Conservation (phyloP, 306 rosid species). For the Benincasa hispida region DNA sequence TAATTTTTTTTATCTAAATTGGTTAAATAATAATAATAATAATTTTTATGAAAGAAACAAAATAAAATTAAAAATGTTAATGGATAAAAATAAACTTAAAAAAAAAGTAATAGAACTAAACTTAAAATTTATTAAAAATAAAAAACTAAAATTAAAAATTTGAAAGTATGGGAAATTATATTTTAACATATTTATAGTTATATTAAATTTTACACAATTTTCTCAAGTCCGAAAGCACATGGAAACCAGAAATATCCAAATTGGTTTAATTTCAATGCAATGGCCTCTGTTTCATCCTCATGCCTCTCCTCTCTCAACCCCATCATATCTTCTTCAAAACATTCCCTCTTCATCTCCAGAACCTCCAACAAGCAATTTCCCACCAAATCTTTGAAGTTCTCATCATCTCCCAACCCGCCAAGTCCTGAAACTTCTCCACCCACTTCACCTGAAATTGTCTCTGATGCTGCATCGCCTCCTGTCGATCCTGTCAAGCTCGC, state of each 20-base stretch:
- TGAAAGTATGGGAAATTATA: too few relatives aligned
- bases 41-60: too few relatives aligned
- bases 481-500: slow-evolving; percentile 58
- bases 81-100: too few relatives aligned
- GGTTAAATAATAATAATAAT: too few relatives aligned
- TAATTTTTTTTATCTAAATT: too few relatives aligned
- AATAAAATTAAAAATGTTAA: too few relatives aligned
- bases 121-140: too few relatives aligned
- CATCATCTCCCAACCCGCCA: slow-evolving; percentile 19
- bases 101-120: too few relatives aligned
- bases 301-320: slow-evolving; percentile 28
- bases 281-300: slow-evolving; percentile 44
- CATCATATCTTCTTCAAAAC: slow-evolving; percentile 26
- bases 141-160: too few relatives aligned
- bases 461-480: slow-evolving; percentile 15
- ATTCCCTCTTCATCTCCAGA: slow-evolving; percentile 16
- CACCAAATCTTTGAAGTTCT: slow-evolving; percentile 24
- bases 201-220: too few relatives aligned
- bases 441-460: slow-evolving; percentile 14
- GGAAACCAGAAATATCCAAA: not conserved
- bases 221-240: not conserved
- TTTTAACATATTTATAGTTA: too few relatives aligned
- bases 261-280: not conserved
- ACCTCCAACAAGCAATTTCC: slow-evolving; percentile 9
- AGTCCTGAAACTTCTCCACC: slow-evolving; percentile 29